Conservation (phyloP, 176 grass and related monocot species). For the Carex pumila region DNA sequence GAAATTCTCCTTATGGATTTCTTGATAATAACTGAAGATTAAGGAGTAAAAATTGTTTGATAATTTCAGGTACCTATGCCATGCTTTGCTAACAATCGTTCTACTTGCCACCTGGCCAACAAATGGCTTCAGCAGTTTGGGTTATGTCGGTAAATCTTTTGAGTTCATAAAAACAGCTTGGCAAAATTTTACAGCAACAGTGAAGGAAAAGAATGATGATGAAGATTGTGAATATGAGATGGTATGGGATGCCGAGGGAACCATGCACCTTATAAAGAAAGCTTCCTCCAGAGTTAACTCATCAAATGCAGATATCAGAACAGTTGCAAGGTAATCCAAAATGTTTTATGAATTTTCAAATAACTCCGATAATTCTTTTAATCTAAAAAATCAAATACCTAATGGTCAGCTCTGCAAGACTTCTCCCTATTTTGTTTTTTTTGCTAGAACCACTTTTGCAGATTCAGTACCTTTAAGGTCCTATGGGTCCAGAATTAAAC, state of each 20-base stretch:
- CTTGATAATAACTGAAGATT: neutral
- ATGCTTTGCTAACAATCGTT: slow-evolving; percentile 60
- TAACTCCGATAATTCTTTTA: neutral
- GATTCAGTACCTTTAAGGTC: too few species aligned
- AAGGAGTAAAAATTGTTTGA: neutral
- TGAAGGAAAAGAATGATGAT: slow-evolving; percentile 81
- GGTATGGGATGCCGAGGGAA: slow-evolving; percentile 87
- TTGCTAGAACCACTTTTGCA: neutral
- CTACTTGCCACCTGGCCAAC: slow-evolving; percentile 70
- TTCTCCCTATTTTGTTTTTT: neutral
- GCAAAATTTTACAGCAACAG: slow-evolving; percentile 48
- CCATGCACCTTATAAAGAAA: slow-evolving; percentile 88
- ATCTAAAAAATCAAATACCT: neutral
- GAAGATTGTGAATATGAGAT: slow-evolving; percentile 90
- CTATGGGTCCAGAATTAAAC: neutral
- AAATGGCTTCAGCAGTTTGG: slow-evolving; percentile 64
- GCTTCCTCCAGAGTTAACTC: slow-evolving; percentile 9
- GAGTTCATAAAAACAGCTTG: slow-evolving; percentile 41
- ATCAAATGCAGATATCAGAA: slow-evolving; percentile 32
- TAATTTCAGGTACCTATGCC: slow-evolving; percentile 75
- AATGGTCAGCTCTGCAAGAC: neutral
- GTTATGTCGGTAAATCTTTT: slow-evolving; percentile 32
- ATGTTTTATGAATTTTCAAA: neutral
- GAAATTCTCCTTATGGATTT: neutral
- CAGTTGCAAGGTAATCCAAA: slow-evolving; percentile 41